Percentiles rank a stretch among this genome's conserved stretches.
Conservation (phyloP, 2,329 filamentous ascomycete species). For the Fusarium sarcochroum region DNA sequence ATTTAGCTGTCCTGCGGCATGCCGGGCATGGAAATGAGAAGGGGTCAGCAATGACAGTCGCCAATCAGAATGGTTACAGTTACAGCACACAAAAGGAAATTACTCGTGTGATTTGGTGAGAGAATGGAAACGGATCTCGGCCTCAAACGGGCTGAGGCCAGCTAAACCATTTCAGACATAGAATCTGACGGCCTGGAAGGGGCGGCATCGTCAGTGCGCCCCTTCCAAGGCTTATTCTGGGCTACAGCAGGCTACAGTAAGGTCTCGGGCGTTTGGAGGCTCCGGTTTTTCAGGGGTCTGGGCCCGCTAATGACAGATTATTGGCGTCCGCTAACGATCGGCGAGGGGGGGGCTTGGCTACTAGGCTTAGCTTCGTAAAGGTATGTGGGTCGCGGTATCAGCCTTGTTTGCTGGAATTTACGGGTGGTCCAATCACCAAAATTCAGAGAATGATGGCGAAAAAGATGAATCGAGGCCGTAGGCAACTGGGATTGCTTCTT, state of each 20-base stretch:
- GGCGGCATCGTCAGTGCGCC: too few relatives aligned
- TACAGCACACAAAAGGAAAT: constrained; percentile 4
- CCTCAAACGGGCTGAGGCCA: background rate
- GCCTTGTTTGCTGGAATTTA: background rate
- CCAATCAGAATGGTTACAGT: background rate
- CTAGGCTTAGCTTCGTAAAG: background rate
- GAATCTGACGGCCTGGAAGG: too few relatives aligned
- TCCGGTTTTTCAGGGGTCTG: background rate
- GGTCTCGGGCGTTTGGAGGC: too few relatives aligned
- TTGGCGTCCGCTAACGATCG: background rate
- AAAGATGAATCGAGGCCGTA: too few relatives aligned
- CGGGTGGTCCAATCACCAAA: too few relatives aligned
- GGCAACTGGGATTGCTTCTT: too few relatives aligned
- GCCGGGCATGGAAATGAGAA: too few relatives aligned
- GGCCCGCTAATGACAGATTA: background rate
- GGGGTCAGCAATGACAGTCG: background rate
- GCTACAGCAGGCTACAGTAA: too few relatives aligned
- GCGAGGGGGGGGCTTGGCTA: background rate
- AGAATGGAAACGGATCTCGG: background rate
- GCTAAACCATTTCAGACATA: too few relatives aligned
- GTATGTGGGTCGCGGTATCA: background rate
- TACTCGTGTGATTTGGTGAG: constrained; percentile 1
- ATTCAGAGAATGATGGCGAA: constrained; percentile 28
- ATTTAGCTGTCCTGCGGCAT: too few relatives aligned
- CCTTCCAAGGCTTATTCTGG: too few relatives aligned